Evolutionary conservation across 257 asterid species (phyloP).

Genomic region (Nicotiana obtusifolia): DNA sequence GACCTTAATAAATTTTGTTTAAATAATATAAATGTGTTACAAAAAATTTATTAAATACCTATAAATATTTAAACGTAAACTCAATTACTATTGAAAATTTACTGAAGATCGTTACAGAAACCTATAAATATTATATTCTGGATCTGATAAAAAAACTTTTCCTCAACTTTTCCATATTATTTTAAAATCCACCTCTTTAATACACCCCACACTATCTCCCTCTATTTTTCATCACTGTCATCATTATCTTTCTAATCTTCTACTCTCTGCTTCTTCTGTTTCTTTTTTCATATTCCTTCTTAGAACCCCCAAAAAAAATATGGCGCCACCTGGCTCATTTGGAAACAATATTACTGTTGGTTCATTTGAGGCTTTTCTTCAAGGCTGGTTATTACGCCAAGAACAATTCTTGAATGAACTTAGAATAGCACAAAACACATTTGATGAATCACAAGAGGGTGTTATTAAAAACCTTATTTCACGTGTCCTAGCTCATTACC

Average conservation of each 20-base stretch:
- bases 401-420: slow-evolving; percentile 24
- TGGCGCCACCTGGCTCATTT: slow-evolving; percentile 12
- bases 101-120: no score
- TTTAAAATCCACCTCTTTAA: neutral
- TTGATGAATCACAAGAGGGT: neutral
- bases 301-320: neutral
- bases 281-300: neutral
- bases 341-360: neutral
- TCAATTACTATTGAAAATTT: no score
- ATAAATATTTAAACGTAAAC: no score
- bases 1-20: no score
- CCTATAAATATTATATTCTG: no score
- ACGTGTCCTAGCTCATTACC: slow-evolving; percentile 38
- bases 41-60: no score
- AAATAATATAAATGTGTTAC: no score
- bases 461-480: slow-evolving; percentile 18
- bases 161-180: neutral
- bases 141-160: neutral
- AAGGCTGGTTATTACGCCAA: slow-evolving; percentile 37
- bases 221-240: neutral
- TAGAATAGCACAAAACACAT: slow-evolving; percentile 12
- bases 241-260: neutral
- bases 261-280: neutral
- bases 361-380: slow-evolving; percentile 23
- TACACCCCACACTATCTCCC: neutral